Base-by-base conservation (phyloP, 805 yeast species). In the Candida piceae region DNA sequence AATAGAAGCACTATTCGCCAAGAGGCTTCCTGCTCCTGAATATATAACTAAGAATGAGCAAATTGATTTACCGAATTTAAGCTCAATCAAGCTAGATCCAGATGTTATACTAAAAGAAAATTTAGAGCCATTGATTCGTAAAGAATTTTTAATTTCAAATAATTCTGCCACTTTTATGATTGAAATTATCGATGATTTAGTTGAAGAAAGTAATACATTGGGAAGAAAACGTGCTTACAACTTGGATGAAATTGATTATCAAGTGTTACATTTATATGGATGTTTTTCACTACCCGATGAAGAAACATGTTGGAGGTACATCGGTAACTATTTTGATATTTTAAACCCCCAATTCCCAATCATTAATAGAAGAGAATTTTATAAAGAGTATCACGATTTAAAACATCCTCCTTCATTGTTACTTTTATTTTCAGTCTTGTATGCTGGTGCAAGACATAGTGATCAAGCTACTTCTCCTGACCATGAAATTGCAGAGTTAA, bases 211-310 rank as follows among this genome's bases (percentile, higher is more conserved):
- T n/a, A 42, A 45, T 21, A 35, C 34, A 17, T 24, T 32, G 23
- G 37, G 41, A 21, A 45, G 44, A 25, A 42, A 40, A 7, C 39
- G 55, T 30, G 34, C 50, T 4, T 50, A 62, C 40, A 31, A 38
- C 23, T 34, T 56, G 41, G 42, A 57, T 23, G 58, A 58, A 30
- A 27, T 74, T 18, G 89, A 84, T 45, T 64, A 81, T 50, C 80
- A 79, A 51, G 70, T 80, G 29, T 63, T 84, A 42, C 71, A 76
- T 47, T 49, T 77, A 39, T 64, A 78, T 39, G 90, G 90, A 10
- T 86, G 89, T 4, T 84, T 84, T 50, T 59, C 72, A 32, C 57
- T 84, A 17, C 94, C 95, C 0, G 72, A 76, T n/a, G 64, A 70
- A 30, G 75, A 70, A 20, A 63, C 83, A 9, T 72, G 84, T 42